Base-by-base conservation (phyloP, 306 rosid genomes). In the Dryas drummondii region DNA sequence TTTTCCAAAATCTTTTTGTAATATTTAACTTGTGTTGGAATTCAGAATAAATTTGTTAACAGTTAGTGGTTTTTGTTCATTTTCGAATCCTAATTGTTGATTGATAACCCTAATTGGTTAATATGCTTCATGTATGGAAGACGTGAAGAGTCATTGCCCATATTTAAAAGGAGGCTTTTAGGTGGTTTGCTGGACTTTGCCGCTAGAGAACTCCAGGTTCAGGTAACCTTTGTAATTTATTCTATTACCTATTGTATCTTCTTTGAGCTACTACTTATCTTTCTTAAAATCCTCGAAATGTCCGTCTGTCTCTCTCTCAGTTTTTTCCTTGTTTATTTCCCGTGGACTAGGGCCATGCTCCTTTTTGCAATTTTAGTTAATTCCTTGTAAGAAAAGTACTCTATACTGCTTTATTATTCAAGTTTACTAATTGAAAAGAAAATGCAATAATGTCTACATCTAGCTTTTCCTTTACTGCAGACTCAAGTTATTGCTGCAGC, bases 401-500 rank as follows among this genome's bases (percentile, higher is more conserved):
- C 55, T 22, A 11, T 13, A 66, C 47, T 71, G n/a, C 26, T 26
- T 68, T 37, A 16, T 26, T 65, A 49, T 72, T 49, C 13, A 79
- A 70, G 55, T 53, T 72, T 13, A 63, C 60, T 79, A 56, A 48
- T 68, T 55, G 54, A 62, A 71, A 77, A 83, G 70, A 63, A 45
- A 22, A 46, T 22, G 47, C 56, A 71, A 77, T 76, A 56, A 71
- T 82, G 76, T 81, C 71, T 83, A 84, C 82, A 83, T 80, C 76
- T 68, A 68, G 63, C 49, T 76, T 86, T 84, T 86, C 77, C 71
- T 83, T 85, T 77, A 48, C 69, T 79, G 80, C 97, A 94, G 99
- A 90, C 97, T 80, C 93, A 94, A 85, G 90, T 87, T 65, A 94
- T 94, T 87, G 99, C 99, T 73, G 91, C 90, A 26, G 97, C 97